phyloP scores from a whole-genome alignment of 2,329 filamentous ascomycete genomes.

The Calonectria pseudoturangicola region DNA sequence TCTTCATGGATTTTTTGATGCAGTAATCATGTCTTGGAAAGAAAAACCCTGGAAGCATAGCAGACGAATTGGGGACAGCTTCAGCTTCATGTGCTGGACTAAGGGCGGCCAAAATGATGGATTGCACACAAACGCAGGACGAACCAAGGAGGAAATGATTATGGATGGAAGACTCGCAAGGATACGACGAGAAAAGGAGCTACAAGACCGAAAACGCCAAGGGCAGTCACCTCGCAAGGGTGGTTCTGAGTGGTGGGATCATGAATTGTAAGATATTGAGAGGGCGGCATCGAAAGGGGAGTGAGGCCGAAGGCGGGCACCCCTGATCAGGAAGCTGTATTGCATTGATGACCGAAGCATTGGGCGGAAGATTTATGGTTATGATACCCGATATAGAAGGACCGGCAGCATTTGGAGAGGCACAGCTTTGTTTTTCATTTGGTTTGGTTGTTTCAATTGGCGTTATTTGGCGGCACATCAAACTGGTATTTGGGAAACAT shows the following conservation, averaged over 20 bases:
- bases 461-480: neutral
- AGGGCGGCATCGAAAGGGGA: neutral
- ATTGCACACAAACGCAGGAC: conserved; percentile 59
- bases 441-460: neutral
- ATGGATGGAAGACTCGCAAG: conserved; percentile 70
- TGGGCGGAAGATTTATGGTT: conserved; percentile 12
- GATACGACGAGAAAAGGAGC: conserved; percentile 68
- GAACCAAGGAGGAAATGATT: conserved; percentile 71
- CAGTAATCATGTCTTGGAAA: conserved; percentile 79
- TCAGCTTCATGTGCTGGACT: conserved; percentile 44
- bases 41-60: conserved; percentile 80
- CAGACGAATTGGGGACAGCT: conserved; percentile 39
- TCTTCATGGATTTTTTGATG: conserved; percentile 81
- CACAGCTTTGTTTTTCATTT: conserved; percentile 45
- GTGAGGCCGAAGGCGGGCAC: neutral
- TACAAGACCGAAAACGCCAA: conserved; percentile 54
- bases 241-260: conserved; percentile 58
- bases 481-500: neutral
- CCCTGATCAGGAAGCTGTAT: neutral
- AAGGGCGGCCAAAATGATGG: conserved; percentile 35
- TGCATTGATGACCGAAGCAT: neutral
- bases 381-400: conserved; percentile 48
- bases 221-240: conserved; percentile 38
- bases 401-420: conserved; percentile 9
- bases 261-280: conserved; percentile 39